Percentiles rank a stretch among this genome's conserved stretches.
Evolutionary conservation across 345 rosid genomes (phyloP).

Genomic region (Orychophragmus violaceus): DNA sequence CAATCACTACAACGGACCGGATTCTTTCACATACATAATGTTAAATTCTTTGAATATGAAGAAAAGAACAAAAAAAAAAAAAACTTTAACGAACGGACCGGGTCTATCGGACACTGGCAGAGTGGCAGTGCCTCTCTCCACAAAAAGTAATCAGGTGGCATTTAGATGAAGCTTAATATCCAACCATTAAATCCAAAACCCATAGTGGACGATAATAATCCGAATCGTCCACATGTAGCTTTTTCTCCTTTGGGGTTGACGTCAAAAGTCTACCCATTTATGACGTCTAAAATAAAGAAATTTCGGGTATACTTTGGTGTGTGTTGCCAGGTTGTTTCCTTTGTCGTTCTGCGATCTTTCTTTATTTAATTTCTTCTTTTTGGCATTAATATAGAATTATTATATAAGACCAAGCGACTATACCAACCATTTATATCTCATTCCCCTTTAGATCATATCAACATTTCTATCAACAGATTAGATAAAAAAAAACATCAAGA

Average conservation of each 20-base stretch:
- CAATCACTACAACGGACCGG: no score
- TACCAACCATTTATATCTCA: not conserved
- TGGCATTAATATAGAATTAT: not conserved
- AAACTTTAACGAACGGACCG: not conserved
- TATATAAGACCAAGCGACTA: constrained; percentile 1
- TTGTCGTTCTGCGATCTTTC: constrained; percentile 27
- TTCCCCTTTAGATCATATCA: constrained; percentile 4
- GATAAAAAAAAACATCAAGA: constrained; percentile 8
- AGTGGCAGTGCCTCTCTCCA: not conserved
- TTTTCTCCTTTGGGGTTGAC: constrained; percentile 17
- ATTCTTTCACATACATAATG: not conserved
- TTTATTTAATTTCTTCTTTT: not conserved
- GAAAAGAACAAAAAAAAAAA: not conserved
- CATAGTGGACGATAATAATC: not conserved
- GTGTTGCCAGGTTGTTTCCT: constrained; percentile 37
- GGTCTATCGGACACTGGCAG: not conserved
- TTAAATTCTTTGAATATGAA: not conserved
- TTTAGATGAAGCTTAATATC: not conserved
- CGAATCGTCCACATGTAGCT: constrained; percentile 1
- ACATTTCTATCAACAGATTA: not conserved
- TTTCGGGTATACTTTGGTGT: not conserved
- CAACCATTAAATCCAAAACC: not conserved
- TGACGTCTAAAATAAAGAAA: constrained; percentile 20
- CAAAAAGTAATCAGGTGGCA: not conserved
- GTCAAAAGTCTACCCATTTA: constrained; percentile 22